phyloP scores from a whole-genome alignment of 108 stramenopile species.

The Aureococcus anophagefferens region DNA sequence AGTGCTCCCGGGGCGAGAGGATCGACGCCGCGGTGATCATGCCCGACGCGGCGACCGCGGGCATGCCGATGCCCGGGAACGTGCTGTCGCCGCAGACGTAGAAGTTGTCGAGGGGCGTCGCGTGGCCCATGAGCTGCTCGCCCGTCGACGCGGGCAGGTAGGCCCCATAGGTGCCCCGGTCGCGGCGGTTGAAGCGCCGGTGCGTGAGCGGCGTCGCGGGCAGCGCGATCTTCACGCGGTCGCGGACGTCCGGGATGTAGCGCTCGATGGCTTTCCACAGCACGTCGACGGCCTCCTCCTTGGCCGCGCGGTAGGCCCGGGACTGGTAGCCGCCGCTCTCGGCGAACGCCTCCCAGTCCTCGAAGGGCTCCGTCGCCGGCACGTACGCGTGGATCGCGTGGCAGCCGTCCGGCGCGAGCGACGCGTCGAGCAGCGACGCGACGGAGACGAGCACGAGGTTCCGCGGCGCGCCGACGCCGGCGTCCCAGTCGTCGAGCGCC shows the following conservation, averaged over 20 bases:
- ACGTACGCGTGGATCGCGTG: conserved; percentile 86
- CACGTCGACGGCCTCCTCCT: conserved; percentile 71
- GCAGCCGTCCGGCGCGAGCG: conserved; percentile 72
- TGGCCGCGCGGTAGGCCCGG: conserved; percentile 59
- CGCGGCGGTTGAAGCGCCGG: conserved; percentile 69
- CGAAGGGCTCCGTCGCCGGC: conserved; percentile 75
- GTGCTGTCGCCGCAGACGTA: conserved; percentile 51
- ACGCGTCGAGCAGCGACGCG: conserved; percentile 68
- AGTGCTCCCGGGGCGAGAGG: conserved; percentile 42
- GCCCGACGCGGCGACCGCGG: conserved; percentile 64
- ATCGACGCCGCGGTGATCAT: conserved; percentile 54
- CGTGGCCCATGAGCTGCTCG: conserved; percentile 51
- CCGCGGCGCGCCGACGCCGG: conserved; percentile 71
- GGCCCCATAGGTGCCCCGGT: conserved; percentile 52
- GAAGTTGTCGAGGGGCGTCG: conserved; percentile 42
- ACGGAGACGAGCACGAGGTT: conserved; percentile 75
- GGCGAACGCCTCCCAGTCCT: conserved; percentile 73
- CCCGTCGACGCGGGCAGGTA: conserved; percentile 45
- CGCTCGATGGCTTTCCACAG: conserved; percentile 83
- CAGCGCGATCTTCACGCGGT: conserved; percentile 18
- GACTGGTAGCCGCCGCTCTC: conserved; percentile 39
- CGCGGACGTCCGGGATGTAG: conserved; percentile 66
- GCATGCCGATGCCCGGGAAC: conserved; percentile 73
- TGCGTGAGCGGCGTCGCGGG: conserved; percentile 79
- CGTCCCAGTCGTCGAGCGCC: conserved; percentile 73